phyloP scores from a whole-genome alignment of 75 land plant genomes.

The Selaginella tamariscina region DNA sequence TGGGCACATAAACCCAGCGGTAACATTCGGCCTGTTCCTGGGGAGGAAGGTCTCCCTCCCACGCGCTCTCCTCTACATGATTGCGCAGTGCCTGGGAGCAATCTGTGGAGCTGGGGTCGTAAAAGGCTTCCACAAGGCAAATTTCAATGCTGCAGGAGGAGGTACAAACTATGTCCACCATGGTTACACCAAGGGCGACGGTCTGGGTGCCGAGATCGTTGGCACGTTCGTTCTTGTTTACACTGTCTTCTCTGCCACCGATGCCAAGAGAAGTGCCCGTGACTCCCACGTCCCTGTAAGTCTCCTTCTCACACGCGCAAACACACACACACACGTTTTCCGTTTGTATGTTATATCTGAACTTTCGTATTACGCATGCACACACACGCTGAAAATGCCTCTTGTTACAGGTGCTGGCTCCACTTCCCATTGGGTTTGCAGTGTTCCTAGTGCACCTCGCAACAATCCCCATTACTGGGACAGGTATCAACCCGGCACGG shows the following conservation, averaged over 20 bases:
- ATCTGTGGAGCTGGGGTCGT: slow-evolving; percentile 55
- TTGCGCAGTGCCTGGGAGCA: slow-evolving; percentile 50
- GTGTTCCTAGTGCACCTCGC: slow-evolving; percentile 36
- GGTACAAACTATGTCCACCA: slow-evolving; percentile 43
- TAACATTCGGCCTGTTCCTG: slow-evolving; percentile 47
- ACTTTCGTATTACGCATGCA: no score
- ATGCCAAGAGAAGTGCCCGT: slow-evolving; percentile 55
- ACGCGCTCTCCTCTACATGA: slow-evolving; percentile 45
- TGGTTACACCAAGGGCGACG: slow-evolving; percentile 55
- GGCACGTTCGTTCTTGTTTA: slow-evolving; percentile 50
- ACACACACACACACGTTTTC: no score
- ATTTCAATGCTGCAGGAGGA: slow-evolving; percentile 29
- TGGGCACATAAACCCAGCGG: slow-evolving; percentile 58
- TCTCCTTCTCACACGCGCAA: neutral
- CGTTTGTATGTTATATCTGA: no score
- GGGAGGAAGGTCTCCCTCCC: slow-evolving; percentile 53
- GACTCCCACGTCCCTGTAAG: slow-evolving; percentile 60
- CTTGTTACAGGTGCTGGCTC: slow-evolving; percentile 27
- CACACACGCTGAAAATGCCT: neutral
- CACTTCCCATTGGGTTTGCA: slow-evolving; percentile 33
- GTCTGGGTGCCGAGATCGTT: slow-evolving; percentile 54
- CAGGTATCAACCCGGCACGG: slow-evolving; percentile 35
- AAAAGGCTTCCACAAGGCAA: slow-evolving; percentile 40
- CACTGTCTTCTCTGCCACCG: slow-evolving; percentile 58
- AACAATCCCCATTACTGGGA: slow-evolving; percentile 38